These are phyloP conservation scores for Aristolochia fimbriata DNA, from an alignment of 164 flowering plant genomes.

Conservation along the genomic window DNA sequence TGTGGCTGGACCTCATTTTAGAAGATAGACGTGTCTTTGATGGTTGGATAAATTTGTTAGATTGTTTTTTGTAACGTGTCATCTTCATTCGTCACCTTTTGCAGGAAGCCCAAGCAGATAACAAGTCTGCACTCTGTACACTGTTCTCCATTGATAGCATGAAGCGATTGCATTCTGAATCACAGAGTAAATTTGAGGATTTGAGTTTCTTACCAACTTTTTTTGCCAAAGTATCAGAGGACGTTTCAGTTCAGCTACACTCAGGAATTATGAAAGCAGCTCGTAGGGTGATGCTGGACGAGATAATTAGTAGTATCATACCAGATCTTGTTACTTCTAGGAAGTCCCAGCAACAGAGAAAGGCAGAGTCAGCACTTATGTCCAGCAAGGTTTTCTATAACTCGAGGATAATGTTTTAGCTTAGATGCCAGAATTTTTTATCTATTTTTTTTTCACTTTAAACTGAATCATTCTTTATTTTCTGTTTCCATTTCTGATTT, in stretches of 20 bases:
- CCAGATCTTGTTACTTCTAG: constrained; percentile 42
- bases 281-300: constrained; percentile 71
- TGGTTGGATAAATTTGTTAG: neutral
- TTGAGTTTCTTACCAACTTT: constrained; percentile 20
- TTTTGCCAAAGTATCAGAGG: constrained; percentile 51
- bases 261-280: constrained; percentile 74
- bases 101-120: constrained; percentile 56
- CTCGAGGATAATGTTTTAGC: too few species aligned
- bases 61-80: neutral
- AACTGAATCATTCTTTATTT: neutral
- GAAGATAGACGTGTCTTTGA: too few species aligned
- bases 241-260: constrained; percentile 64
- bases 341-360: constrained; percentile 36
- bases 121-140: constrained; percentile 37
- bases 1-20: too few species aligned
- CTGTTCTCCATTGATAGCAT: constrained; percentile 37
- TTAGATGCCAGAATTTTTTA: too few species aligned
- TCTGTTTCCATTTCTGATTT: neutral
- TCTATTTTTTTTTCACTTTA: neutral
- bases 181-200: constrained; percentile 14
- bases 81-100: constrained; percentile 12
- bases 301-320: constrained; percentile 54
- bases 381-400: neutral
- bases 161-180: constrained; percentile 5
- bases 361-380: constrained; percentile 25